A percentile compares a stretch with the other conserved stretches of the same genome.
These are phyloP conservation scores for Tetrapyrgos nigripes DNA, from an alignment of 1,284 basidiomycete species.

Conservation along the genomic window DNA sequence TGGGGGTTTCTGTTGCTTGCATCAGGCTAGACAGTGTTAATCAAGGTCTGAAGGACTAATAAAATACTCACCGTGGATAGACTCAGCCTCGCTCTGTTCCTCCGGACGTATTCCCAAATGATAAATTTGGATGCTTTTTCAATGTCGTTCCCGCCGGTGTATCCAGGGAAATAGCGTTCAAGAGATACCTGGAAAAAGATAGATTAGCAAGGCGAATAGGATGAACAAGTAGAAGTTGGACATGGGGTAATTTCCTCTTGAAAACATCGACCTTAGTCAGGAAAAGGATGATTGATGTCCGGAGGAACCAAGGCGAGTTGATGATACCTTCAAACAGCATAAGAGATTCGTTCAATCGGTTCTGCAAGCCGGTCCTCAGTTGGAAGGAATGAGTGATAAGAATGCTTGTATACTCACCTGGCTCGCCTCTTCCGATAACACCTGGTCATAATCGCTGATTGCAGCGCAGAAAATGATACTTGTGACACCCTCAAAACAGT, in stretches of 20 bases:
- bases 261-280: constrained; percentile 97
- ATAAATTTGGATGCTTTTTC: constrained; percentile 99
- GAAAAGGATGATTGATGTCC: constrained; percentile 94
- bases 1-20: constrained; percentile 80
- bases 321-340: constrained; percentile 95
- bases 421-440: constrained; percentile 75
- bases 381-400: background rate
- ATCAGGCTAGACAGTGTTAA: constrained; percentile 63
- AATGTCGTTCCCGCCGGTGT: constrained; percentile 91
- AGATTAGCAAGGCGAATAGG: background rate
- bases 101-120: too few species aligned
- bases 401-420: constrained; percentile 87
- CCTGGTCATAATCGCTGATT: constrained; percentile 93
- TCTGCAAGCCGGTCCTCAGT: constrained; percentile 52
- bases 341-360: constrained; percentile 94
- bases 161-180: constrained; percentile 92
- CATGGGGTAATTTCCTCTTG: constrained; percentile 91
- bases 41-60: background rate
- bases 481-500: constrained; percentile 94
- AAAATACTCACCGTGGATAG: constrained; percentile 85
- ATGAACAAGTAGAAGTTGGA: constrained; percentile 27
- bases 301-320: constrained; percentile 96
- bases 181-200: constrained; percentile 67
- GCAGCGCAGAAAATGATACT: constrained; percentile 96
- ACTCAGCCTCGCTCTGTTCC: constrained; percentile 89